Evolutionary conservation across 257 asterid species (phyloP), one percentile per base, ranked within the genome.

Genomic region (Solanum chilense): DNA sequence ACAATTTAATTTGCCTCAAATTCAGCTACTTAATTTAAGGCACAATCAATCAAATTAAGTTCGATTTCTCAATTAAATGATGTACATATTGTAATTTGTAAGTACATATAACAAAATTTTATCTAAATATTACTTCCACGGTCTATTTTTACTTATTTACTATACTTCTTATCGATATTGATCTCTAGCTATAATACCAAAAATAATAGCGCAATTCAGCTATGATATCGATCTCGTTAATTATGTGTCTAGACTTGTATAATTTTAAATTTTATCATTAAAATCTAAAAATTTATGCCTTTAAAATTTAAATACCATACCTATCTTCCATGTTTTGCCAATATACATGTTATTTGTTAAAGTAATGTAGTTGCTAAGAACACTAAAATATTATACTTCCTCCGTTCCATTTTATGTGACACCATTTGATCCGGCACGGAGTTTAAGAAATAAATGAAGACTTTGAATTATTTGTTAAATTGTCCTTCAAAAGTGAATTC

Each of bases 81-180:
- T 76, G 58, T 42, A 41, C 12, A n/a, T 41, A 76, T 42, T 23
- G 21, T 23, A 10, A 25, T 75, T 27, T 41, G 56, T 39, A 20
- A 12, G 25, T 27, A 23, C 33, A 37, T 6, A 60, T 56, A 20
- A 52, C 10, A 52, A 56, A 56, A 20, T 20, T 7, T 56, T 20
- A 56, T 20, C 25, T 7, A 56, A 1, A 20, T 56, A 12, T 1
- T 62, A 18, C 0, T 60, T 21, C 0, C 0, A 33, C 1, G 3
- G 3, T 21, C 6, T 21, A 20, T 9, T 60, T 60, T 60, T 60
- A 60, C 7, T 47, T 47, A 21, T 60, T 21, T 2, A 18, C 6
- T 35, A 12, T 73, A 73, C 1, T 5, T 12, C 0, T 11, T 4
- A 37, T 74, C 25, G 12, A 56, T 52, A 52, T 52, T 16, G 2